Base-by-base conservation (phyloP, 331 rosid species). In the Quercus lobata region DNA sequence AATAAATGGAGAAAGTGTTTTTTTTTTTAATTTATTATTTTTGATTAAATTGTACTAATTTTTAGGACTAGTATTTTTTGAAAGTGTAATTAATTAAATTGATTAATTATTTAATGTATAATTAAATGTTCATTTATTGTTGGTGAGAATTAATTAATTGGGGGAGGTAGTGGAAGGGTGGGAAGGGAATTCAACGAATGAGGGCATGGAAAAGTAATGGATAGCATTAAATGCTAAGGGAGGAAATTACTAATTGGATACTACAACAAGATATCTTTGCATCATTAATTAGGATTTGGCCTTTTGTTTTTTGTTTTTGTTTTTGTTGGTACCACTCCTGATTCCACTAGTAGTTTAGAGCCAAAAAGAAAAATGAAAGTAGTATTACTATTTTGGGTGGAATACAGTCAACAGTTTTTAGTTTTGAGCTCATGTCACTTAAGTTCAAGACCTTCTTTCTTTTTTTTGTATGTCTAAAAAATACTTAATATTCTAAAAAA, bases 101-200 rank as follows among this genome's bases (percentile, higher is more conserved):
- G 69, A 76, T 81, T 65, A 79, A 90, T 44, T 41, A 21, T 14
- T 49, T 49, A 14, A 49, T 29, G 57, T 79, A 15, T 73, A 77
- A 71, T 89, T 85, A 88, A 89, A 82, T 73, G 85, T 19, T 79
- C 91, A 91, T 88, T 89, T 29, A 91, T 72, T 79, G 85, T 16
- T 6, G 76, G 62, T 80, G 76, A 29, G 72, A 81, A 88, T 86
- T 89, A 81, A 89, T 92, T 81, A 85, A 83, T 71, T 86, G 65
- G 29, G 76, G 68, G 73, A 8, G 80, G 79, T 30, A 57, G 88
- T 68, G 89, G 88, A 72, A 71, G 87, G 78, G 88, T 86, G 90
- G 90, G 88, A 76, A 81, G 89, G 87, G 87, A 87, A 84, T 85
- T 87, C 86, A 89, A 87, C 90, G 84, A 87, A 80, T 83, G 83